phyloP scores from a whole-genome alignment of 345 rosid genomes.

The Gossypium mustelinum region DNA sequence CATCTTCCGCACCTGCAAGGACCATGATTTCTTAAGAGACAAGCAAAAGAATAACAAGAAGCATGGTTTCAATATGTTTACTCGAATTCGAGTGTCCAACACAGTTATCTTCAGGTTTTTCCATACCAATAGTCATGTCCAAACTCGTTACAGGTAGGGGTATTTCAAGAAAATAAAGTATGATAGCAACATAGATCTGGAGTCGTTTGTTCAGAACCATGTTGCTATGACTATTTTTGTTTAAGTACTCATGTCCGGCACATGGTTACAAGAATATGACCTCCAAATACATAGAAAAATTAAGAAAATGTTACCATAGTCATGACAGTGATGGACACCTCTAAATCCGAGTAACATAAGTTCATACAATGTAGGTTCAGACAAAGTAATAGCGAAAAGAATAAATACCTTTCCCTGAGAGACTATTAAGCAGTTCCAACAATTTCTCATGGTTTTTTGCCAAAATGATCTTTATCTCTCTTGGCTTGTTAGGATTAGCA shows the following conservation, averaged over 20 bases:
- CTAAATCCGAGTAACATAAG: background rate
- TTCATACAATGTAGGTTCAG: background rate
- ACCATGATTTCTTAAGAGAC: background rate
- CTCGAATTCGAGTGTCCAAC: too few relatives aligned
- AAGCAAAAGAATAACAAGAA: background rate
- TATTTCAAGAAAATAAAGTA: too few relatives aligned
- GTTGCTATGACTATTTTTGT: too few relatives aligned
- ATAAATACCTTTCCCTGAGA: conserved; percentile 72
- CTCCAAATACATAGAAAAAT: background rate
- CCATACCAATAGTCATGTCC: too few relatives aligned
- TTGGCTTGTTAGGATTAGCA: conserved; percentile 96
- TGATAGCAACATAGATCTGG: too few relatives aligned
- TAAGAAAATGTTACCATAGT: too few relatives aligned
- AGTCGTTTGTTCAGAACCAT: too few relatives aligned
- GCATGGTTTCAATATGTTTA: conserved; percentile 4
- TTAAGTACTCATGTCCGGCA: too few relatives aligned
- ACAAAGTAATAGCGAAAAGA: background rate
- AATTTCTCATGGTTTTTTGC: conserved; percentile 77
- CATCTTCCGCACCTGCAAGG: conserved; percentile 69
- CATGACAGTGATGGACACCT: background rate
- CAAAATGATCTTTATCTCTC: conserved; percentile 74
- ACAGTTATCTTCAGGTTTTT: too few relatives aligned
- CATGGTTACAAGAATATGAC: too few relatives aligned
- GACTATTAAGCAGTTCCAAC: conserved; percentile 52
- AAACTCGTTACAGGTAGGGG: too few relatives aligned